Conservation (phyloP, 75 land plant genomes). For the Pseudotsuga menziesii region DNA sequence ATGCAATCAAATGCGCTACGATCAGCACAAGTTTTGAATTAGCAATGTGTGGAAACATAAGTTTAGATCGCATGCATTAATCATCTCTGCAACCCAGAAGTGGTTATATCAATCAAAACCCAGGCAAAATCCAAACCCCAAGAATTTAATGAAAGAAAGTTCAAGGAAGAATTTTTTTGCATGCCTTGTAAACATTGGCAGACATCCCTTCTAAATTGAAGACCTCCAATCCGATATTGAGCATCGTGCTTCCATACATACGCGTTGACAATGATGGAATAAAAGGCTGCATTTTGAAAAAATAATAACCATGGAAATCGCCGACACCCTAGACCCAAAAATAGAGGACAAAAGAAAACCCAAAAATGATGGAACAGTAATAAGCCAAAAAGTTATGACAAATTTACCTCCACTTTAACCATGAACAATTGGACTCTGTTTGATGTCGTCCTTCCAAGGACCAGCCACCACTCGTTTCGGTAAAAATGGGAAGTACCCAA, state of each 20-base stretch:
- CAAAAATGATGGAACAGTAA: not conserved
- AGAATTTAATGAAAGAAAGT: no score
- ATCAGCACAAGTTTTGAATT: no score
- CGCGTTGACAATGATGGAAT: no score
- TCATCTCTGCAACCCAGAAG: no score
- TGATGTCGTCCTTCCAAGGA: not conserved
- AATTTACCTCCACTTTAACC: constrained; percentile 7
- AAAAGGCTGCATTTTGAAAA: not conserved
- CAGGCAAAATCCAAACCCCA: no score
- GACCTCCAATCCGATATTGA: constrained; percentile 3
- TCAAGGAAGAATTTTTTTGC: not conserved
- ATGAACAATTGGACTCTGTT: not conserved
- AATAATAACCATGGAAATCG: no score
- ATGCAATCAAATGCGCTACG: no score
- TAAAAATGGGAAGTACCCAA: no score
- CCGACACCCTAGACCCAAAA: not conserved
- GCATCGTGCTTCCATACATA: constrained; percentile 5
- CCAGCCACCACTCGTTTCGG: not conserved
- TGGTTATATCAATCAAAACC: no score
- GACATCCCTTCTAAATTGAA: constrained; percentile 9
- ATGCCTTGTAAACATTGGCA: not conserved
- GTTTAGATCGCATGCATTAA: no score
- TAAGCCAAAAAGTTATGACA: not conserved
- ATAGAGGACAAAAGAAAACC: not conserved
- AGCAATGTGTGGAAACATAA: no score